These are phyloP conservation scores for Fusarium odoratissimum DNA, from an alignment of 2,329 filamentous ascomycete genomes.

Conservation along the genomic window DNA sequence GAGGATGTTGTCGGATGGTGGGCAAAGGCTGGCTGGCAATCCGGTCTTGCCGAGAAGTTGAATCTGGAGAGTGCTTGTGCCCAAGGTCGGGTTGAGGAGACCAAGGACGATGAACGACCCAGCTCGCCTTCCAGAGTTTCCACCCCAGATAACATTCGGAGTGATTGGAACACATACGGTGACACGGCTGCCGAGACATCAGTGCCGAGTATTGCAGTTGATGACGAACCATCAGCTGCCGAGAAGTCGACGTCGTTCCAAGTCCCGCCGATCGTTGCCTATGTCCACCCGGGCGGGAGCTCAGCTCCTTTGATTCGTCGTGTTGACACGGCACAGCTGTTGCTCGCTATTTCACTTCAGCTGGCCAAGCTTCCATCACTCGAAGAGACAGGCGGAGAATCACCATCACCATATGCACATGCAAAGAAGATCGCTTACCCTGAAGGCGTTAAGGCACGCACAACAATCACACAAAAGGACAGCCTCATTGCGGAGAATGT, in stretches of 20 bases:
- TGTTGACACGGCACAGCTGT: conserved; percentile 86
- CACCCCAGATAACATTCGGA: conserved; percentile 34
- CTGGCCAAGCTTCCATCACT: conserved; percentile 84
- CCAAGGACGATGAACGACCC: conserved; percentile 49
- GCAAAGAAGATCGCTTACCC: conserved; percentile 84
- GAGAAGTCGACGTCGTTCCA: conserved; percentile 35
- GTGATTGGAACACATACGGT: background rate
- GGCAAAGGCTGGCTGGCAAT: conserved; percentile 94
- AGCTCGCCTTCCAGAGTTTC: conserved; percentile 45
- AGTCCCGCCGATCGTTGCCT: conserved; percentile 82
- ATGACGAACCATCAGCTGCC: conserved; percentile 5
- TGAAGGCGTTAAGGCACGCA: conserved; percentile 81
- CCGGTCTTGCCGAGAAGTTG: conserved; percentile 81
- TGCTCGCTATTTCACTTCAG: conserved; percentile 84
- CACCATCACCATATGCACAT: conserved; percentile 80
- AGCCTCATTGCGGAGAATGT: conserved; percentile 90
- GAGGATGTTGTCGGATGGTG: conserved; percentile 96
- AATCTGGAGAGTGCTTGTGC: conserved; percentile 72
- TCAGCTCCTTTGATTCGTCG: conserved; percentile 78
- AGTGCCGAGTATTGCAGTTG: conserved; percentile 9
- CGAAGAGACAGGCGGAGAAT: conserved; percentile 68
- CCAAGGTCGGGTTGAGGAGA: conserved; percentile 54
- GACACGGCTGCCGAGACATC: background rate
- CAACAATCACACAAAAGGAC: conserved; percentile 85
- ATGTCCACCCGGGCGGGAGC: conserved; percentile 74